A percentile compares a stretch with the other conserved stretches of the same genome.
phyloP scores from a whole-genome alignment of 129 eudicot genomes.

The Saussurea involucrata region DNA sequence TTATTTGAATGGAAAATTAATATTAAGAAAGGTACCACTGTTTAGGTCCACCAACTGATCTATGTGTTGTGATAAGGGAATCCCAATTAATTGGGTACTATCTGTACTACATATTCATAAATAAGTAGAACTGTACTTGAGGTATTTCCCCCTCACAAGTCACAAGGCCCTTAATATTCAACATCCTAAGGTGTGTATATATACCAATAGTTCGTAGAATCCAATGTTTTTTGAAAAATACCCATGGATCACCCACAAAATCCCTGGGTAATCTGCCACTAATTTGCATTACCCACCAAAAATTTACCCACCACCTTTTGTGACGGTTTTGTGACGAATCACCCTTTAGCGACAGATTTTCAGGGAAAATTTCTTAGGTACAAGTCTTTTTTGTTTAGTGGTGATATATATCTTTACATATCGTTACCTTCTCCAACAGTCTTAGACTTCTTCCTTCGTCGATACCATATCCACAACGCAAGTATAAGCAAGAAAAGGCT shows the following conservation, averaged over 20 bases:
- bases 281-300: too few relatives aligned
- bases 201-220: too few relatives aligned
- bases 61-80: not conserved
- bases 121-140: not conserved
- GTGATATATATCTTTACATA: not conserved
- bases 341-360: too few relatives aligned
- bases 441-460: constrained; percentile 28
- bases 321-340: too few relatives aligned
- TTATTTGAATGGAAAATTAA: not conserved
- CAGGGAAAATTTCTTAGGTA: too few relatives aligned
- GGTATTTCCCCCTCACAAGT: not conserved
- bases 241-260: too few relatives aligned
- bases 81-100: too few relatives aligned
- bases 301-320: too few relatives aligned
- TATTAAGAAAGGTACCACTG: not conserved
- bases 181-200: not conserved
- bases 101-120: too few relatives aligned
- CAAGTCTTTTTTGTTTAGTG: too few relatives aligned
- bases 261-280: too few relatives aligned
- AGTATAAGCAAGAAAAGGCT: constrained; percentile 33
- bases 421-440: constrained; percentile 33
- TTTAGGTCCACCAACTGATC: not conserved
- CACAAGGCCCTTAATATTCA: not conserved
- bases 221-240: too few relatives aligned
- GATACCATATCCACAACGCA: constrained; percentile 23